Base-by-base conservation (phyloP, 176 grass and related monocot species). In the Tuctoria greenei region DNA sequence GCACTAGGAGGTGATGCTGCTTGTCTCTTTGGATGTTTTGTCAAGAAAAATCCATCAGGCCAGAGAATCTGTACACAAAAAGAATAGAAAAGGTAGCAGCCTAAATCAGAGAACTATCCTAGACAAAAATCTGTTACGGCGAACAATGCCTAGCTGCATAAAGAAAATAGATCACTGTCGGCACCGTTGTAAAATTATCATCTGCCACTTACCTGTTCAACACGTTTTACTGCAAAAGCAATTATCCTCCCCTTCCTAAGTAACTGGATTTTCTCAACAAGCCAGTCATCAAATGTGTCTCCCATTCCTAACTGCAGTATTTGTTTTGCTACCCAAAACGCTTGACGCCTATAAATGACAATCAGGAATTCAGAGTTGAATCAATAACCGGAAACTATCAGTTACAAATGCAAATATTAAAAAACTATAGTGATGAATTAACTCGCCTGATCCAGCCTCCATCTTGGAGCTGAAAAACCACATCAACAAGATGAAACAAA, bases 221-320 rank as follows among this genome's bases (percentile, higher is more conserved):
- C 70, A 72, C 85, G 96, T 18, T 95, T 87, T 41, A 99, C 87
- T 64, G 79, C 82, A 64, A 91, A 95, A 87, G 89, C 92, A 90
- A 99, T 85, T 61, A 95, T 84, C 73, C 84, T 58, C 37, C 96
- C 96, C 31, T 74, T 99, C 67, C 87, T 92, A 74, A 99, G 92
- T 83, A 92, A 86, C 45, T 92, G 92, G 49, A 99, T 99, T 90
- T 95, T 99, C 38, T 92, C 96, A 75, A 99, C 84, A 75, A 99
- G 96, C 96, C 96, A 99, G 78, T 99, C 96, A 86, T 99, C 96
- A 92, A 99, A 99, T 52, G 96, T 93, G 66, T 99, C 96, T 66
- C 96, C 96, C 96, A 99, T 99, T 79, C 96, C 96, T 80, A 99
- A 88, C 69, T 99, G 92, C 75, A 99, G 81, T 85, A 99, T 61